Evolutionary conservation across 2,329 filamentous ascomycete genomes (phyloP), one percentile per base, ranked within the genome.

Genomic region (Lachnellula subtilissima): DNA sequence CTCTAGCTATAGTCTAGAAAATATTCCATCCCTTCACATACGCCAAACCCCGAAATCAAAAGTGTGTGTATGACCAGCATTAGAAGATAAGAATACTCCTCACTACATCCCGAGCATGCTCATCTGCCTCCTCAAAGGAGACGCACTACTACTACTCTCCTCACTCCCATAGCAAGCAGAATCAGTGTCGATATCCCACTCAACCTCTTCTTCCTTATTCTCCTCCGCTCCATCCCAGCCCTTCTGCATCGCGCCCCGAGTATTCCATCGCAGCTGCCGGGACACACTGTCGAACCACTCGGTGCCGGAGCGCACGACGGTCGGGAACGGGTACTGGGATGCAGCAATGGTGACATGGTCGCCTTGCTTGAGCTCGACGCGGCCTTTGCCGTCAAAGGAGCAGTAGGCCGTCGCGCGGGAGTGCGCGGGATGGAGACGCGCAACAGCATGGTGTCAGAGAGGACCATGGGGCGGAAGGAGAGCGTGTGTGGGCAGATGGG

Each of bases 251-350:
- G 93, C 92, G 4, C 91, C 92, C 47, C 94, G 83, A 25, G 89
- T 93, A 74, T 99, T 99, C 94, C 94, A 99, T 60, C 92, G 83
- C 57, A 99, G 78, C 3, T 93, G 96, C 58, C 93, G 84, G 52
- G 89, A 91, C 49, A 99, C 91, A 67, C 90, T 95, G 72, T 97
- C 89, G 70, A 99, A 97, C 94, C 94, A 99, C 72, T 99, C 94
- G 1, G 87, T 89, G 59, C 87, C 87, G 61, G 88, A 90, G 61
- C 91, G 88, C 56, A 95, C 90, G 45, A 99, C 93, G 1, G 94
- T 97, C 2, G 94, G 94, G 76, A 99, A 97, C 0, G 94, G 94
- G 68, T 97, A 99, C 70, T 96, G 91, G 32, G 89, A 95, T 3
- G 94, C 94, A 42, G 93, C 91, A 66, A 99, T 94, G 58, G 93